Evolutionary conservation across 2,329 filamentous ascomycete genomes (phyloP).

Genomic region (Fusarium anguioides): DNA sequence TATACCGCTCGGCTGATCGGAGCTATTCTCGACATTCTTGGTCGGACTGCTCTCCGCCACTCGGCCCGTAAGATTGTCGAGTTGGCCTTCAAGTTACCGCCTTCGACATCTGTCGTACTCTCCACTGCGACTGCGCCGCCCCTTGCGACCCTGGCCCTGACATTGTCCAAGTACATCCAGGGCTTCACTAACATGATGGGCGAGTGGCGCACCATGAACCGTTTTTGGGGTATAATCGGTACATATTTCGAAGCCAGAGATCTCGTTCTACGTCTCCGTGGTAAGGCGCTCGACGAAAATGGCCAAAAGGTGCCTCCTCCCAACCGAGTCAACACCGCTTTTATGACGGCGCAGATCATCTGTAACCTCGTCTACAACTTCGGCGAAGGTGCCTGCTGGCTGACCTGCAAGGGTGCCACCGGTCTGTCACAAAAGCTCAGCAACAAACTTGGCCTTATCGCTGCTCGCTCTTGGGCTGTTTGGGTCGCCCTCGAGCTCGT

Average conservation of each 20-base stretch:
- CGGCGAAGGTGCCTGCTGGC: constrained; percentile 85
- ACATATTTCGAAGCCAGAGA: constrained; percentile 75
- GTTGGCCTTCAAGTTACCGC: constrained; percentile 63
- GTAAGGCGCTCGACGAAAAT: constrained; percentile 53
- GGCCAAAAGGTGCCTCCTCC: constrained; percentile 47
- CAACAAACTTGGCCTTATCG: constrained; percentile 74
- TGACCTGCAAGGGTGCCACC: constrained; percentile 78
- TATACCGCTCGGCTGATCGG: constrained; percentile 71
- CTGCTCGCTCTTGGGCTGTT: constrained; percentile 81
- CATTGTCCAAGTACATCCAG: constrained; percentile 65
- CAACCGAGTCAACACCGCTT: constrained; percentile 52
- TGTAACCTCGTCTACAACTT: constrained; percentile 77
- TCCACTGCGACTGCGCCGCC: constrained; percentile 53
- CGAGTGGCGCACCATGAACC: constrained; percentile 77
- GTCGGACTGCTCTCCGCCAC: constrained; percentile 67
- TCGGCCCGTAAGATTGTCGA: constrained; percentile 64
- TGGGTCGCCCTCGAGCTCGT: constrained; percentile 82
- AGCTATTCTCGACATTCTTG: constrained; percentile 62
- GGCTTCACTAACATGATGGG: constrained; percentile 73
- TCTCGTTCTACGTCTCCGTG: constrained; percentile 51
- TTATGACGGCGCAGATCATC: constrained; percentile 77
- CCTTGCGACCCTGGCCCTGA: constrained; percentile 58
- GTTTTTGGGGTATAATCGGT: constrained; percentile 81
- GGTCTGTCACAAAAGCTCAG: constrained; percentile 66
- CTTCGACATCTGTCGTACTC: constrained; percentile 60